Percentiles rank a stretch among this genome's conserved stretches.
phyloP scores from a whole-genome alignment of 495 filamentous ascomycete genomes.

The Neurospora pannonica region DNA sequence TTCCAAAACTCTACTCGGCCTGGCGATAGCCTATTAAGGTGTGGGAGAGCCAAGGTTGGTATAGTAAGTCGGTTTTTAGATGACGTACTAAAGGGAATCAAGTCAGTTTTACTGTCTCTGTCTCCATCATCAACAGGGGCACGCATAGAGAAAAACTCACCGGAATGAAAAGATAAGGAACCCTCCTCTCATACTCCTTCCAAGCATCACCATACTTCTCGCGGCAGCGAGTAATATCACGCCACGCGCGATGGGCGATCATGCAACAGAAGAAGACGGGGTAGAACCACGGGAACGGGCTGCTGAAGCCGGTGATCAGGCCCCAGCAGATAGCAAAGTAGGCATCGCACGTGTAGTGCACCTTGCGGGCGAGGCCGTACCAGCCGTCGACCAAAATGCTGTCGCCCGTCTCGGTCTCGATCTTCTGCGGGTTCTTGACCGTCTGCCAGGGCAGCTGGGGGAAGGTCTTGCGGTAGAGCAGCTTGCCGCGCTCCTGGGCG shows the following conservation, averaged over 20 bases:
- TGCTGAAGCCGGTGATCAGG: slow-evolving; percentile 52
- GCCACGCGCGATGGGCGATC: slow-evolving; percentile 80
- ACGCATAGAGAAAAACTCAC: slow-evolving; percentile 45
- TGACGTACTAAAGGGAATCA: slow-evolving; percentile 14
- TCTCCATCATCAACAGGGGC: background rate
- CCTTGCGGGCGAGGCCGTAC: slow-evolving; percentile 89
- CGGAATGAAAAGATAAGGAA: slow-evolving; percentile 94
- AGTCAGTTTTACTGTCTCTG: background rate
- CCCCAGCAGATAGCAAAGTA: slow-evolving; percentile 62
- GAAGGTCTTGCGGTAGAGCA: slow-evolving; percentile 69
- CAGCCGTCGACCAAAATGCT: slow-evolving; percentile 83
- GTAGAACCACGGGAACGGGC: slow-evolving; percentile 97
- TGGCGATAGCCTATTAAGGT: background rate
- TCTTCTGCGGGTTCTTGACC: slow-evolving; percentile 77
- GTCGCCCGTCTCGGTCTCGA: slow-evolving; percentile 68
- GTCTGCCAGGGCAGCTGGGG: slow-evolving; percentile 90
- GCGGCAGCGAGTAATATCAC: slow-evolving; percentile 78
- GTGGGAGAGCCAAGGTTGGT: background rate
- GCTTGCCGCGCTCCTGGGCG: slow-evolving; percentile 65
- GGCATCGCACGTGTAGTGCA: slow-evolving; percentile 89
- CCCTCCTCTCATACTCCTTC: slow-evolving; percentile 76
- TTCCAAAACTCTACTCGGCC: background rate
- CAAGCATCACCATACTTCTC: slow-evolving; percentile 89
- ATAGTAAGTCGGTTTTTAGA: slow-evolving; percentile 12
- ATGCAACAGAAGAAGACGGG: slow-evolving; percentile 82